Percentiles rank a stretch among this genome's conserved stretches.
Evolutionary conservation across 106 monocot genomes (phyloP).

Genomic region (Amphibolis antarctica): DNA sequence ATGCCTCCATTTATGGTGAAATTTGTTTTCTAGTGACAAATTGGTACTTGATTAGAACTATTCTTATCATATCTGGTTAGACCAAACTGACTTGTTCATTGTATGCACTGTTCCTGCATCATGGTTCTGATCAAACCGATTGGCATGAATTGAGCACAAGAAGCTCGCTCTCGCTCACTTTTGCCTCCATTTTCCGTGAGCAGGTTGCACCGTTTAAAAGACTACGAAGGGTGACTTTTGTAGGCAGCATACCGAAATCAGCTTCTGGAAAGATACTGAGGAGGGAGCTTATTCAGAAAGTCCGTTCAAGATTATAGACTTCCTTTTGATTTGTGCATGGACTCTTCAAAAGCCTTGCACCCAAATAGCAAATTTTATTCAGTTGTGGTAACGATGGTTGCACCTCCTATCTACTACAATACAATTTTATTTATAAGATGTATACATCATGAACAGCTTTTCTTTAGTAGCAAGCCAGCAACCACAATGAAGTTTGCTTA

Average conservation of each 20-base stretch:
- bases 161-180: no score
- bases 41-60: no score
- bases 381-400: not conserved
- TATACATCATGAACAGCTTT: no score
- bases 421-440: no score
- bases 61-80: no score
- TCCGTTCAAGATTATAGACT: constrained; percentile 16
- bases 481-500: no score
- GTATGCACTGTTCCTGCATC: not conserved
- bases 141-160: not conserved
- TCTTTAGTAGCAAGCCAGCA: no score
- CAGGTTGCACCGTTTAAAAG: constrained; percentile 89
- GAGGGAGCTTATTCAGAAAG: constrained; percentile 43
- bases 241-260: constrained; percentile 68
- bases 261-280: constrained; percentile 77
- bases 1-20: no score
- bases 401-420: not conserved
- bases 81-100: no score
- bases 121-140: not conserved
- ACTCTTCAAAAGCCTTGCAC: not conserved
- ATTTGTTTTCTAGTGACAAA: no score
- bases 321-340: not conserved
- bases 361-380: not conserved
- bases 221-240: constrained; percentile 63
- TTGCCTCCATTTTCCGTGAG: not conserved